Base-by-base conservation (phyloP, 805 yeast species). In the Cyberlindnera subsufficiens region DNA sequence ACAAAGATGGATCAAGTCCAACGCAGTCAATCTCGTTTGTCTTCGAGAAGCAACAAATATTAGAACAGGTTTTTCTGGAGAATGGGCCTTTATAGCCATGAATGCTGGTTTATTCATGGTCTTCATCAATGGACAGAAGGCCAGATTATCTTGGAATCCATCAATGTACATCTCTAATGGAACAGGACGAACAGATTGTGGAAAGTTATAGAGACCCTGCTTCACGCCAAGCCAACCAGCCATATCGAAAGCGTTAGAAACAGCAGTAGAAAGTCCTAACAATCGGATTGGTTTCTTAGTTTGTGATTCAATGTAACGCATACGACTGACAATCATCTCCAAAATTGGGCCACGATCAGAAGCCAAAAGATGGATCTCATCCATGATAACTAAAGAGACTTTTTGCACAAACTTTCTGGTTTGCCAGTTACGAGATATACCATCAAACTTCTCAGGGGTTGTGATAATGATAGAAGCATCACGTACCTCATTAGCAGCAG, bases 291-390 rank as follows among this genome's bases (percentile, higher is more conserved):
- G 83, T 40, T 83, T 80, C 60, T 95, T 98, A 0, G 96, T 78
- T 45, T 93, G 80, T 57, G 95, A 98, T 6, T 90, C 97, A 56
- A 90, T 96, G 43, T 98, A 71, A 49, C 90, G 74, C 13, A 98
- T 93, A 65, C 98, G 78, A 3, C 96, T 95, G 5, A 90, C 96
- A 47, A 90, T 70, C 10, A 96, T 89, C 62, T 93, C 99, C 45
- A 93, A 83, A 6, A 93, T 98, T 5, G 97, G 88, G 54, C 99
- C 99, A 69, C 99, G 78, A 46, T 93, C 99, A 74, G 93, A 98
- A 53, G 95, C 98, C 43, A 93, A 72, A 54, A 93, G 70, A 72
- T 93, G 99, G 1, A 93, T 97, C 66, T 93, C 99, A 70, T 93
- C 99, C 52, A 91, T 90, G 44, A 93, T 87, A 40, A 93, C 71